phyloP scores from a whole-genome alignment of 441 rosid genomes.

The Brassica balearica region DNA sequence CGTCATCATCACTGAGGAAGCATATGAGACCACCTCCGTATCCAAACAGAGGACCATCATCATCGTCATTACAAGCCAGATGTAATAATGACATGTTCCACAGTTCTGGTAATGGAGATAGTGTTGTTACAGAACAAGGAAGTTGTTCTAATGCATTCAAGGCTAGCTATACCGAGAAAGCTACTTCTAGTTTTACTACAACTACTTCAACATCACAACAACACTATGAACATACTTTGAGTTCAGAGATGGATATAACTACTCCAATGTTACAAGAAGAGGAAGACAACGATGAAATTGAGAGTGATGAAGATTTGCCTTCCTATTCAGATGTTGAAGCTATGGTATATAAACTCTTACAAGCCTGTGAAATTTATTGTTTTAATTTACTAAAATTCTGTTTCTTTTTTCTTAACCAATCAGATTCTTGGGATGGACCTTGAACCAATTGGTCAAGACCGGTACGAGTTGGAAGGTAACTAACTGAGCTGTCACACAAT shows the following conservation, averaged over 20 bases:
- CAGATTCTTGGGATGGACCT: constrained; percentile 43
- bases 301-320: constrained; percentile 77
- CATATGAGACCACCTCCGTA: constrained; percentile 28
- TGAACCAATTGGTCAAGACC: constrained; percentile 37
- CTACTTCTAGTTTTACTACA: not conserved
- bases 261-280: constrained; percentile 42
- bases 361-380: not conserved
- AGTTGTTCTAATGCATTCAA: constrained; percentile 9
- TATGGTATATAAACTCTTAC: constrained; percentile 57
- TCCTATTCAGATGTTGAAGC: constrained; percentile 79
- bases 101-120: constrained; percentile 2
- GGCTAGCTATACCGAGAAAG: constrained; percentile 12
- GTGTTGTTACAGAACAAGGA: not conserved
- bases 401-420: not conserved
- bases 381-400: not conserved
- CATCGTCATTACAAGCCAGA: constrained; percentile 4
- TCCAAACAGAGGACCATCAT: not conserved
- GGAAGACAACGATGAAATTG: constrained; percentile 46
- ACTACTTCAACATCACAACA: constrained; percentile 15
- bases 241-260: not conserved
- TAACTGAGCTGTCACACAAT: constrained; percentile 13
- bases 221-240: not conserved
- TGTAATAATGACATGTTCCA: not conserved
- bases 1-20: constrained; percentile 19
- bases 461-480: constrained; percentile 32